A percentile compares a stretch with the other conserved stretches of the same genome.
phyloP scores from a whole-genome alignment of 345 rosid genomes.

The Lenwebbia sp. region DNA sequence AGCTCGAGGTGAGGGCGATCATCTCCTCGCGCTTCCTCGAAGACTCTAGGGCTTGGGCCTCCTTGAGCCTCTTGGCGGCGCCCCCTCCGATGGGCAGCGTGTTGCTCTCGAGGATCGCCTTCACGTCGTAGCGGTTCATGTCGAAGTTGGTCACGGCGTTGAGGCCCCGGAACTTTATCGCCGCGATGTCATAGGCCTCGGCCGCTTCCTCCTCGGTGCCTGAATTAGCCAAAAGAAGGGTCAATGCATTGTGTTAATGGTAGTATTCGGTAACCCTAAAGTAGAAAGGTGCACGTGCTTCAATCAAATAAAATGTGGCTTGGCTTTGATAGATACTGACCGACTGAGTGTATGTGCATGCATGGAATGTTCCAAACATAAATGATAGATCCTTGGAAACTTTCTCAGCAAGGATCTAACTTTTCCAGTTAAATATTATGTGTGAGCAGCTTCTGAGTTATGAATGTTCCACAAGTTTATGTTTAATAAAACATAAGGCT shows the following conservation, averaged over 20 bases:
- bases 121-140: constrained; percentile 92
- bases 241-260: neutral
- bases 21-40: constrained; percentile 79
- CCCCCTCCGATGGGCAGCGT: constrained; percentile 96
- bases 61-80: constrained; percentile 89
- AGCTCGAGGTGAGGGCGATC: constrained; percentile 64
- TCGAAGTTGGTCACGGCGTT: constrained; percentile 94
- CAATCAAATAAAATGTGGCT: neutral
- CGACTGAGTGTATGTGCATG: neutral
- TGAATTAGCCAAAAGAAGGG: neutral
- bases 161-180: constrained; percentile 87
- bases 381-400: neutral
- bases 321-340: neutral
- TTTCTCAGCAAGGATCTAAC: neutral
- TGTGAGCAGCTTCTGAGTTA: neutral
- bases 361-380: neutral
- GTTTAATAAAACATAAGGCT: neutral
- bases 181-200: constrained; percentile 98
- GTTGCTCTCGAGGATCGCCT: constrained; percentile 91
- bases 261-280: neutral
- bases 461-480: neutral
- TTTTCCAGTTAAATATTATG: neutral
- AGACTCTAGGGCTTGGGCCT: constrained; percentile 93
- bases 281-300: neutral
- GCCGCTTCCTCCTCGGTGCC: constrained; percentile 99